Conservation (phyloP, 805 yeast genomes). For the Starmera caribaea region DNA sequence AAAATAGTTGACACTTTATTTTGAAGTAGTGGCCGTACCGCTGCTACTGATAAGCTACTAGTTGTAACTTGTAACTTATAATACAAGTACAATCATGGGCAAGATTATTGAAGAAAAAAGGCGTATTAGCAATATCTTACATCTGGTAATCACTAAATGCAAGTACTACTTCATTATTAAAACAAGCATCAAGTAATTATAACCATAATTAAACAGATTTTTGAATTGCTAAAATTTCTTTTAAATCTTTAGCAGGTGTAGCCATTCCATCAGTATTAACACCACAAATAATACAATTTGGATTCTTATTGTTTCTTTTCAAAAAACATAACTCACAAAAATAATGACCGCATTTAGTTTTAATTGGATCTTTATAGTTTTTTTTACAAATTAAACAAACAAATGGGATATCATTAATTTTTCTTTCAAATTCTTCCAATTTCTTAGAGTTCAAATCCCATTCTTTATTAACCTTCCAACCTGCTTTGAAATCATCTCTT, state of each 20-base stretch:
- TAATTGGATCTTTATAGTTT: slow-evolving; percentile 46
- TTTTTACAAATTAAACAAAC: slow-evolving; percentile 52
- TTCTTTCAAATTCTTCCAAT: slow-evolving; percentile 14
- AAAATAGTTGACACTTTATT: too few relatives aligned
- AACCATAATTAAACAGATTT: slow-evolving; percentile 5
- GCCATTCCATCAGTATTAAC: slow-evolving; percentile 53
- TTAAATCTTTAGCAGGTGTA: slow-evolving; percentile 37
- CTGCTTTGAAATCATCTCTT: slow-evolving; percentile 73
- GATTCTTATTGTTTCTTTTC: slow-evolving; percentile 29
- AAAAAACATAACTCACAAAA: slow-evolving; percentile 58
- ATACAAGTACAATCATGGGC: too few relatives aligned
- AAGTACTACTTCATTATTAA: too few relatives aligned
- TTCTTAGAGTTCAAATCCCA: slow-evolving; percentile 41
- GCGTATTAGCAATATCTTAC: too few relatives aligned
- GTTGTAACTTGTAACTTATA: too few relatives aligned
- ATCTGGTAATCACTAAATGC: too few relatives aligned
- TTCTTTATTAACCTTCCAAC: slow-evolving; percentile 55
- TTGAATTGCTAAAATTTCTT: slow-evolving; percentile 8
- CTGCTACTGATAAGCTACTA: not conserved
- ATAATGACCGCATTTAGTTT: slow-evolving; percentile 51
- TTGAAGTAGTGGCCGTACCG: too few relatives aligned
- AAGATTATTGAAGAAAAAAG: too few relatives aligned
- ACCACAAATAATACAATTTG: slow-evolving; percentile 48
- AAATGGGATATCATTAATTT: slow-evolving; percentile 35
- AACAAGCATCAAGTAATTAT: too few relatives aligned